Base-by-base conservation (phyloP, 805 yeast species). In the Candida cerambycidarum region DNA sequence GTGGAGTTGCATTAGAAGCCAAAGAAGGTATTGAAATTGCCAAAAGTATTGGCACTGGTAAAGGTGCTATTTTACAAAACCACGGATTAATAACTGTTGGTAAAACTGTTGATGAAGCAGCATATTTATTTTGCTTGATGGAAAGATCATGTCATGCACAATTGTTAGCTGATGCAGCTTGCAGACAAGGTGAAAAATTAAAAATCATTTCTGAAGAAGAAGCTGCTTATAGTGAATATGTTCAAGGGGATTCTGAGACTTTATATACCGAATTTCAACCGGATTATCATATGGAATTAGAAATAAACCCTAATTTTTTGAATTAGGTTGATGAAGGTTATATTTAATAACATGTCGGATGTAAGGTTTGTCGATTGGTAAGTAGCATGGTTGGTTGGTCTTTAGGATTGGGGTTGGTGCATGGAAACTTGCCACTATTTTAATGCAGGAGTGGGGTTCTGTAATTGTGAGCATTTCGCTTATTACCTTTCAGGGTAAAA, bases 191-290 rank as follows among this genome's bases (percentile, higher is more conserved):
- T 60, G 75, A 45, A 54, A 51, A 50, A 55, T 62, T 56, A 69
- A 70, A 61, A 31, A 25, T 76, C 28, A 72, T 82, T 47, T 73
- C 73, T 16, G 80, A 82, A 46, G 80, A 79, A 46, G 85, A 73
- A 53, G 92, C 92, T 16, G 76, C 75, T 14, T 85, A 77, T 63
- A 83, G 90, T 3, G 76, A 71, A 51, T 71, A 75, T 45, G 70
- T 78, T 61, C 69, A 71, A 13, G 78, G 78, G 10, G 88, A 84
- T 58, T 79, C 83, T 5, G 89, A 80, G 50, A 66, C 82, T 3
- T 60, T 85, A 44, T 85, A 79, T 63, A 67, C 79, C 32, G 89
- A 85, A 53, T 82, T 84, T 62, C 88, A 83, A 63, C 80, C 84
- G 1, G 89, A 84, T 43, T 71, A 67, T 36, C 82, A 79, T 47